Evolutionary conservation across 2,329 filamentous ascomycete genomes (phyloP), one percentile per base, ranked within the genome.

Genomic region (Paraconiothyrium brasiliense): DNA sequence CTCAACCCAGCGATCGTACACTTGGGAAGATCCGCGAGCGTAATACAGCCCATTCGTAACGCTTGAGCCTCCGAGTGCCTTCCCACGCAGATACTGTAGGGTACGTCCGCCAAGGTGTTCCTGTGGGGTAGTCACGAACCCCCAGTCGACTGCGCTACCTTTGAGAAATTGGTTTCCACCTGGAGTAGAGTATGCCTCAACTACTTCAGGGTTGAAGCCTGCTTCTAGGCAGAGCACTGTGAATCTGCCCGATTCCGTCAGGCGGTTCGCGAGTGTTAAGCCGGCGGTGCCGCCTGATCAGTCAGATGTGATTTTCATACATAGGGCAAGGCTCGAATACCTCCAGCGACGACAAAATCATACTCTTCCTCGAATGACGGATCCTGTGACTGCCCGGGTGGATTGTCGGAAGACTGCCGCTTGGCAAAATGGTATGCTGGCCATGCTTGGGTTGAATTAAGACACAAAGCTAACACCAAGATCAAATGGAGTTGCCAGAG

Each of bases 1-100:
- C n/a, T 78, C 72, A 43, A 80, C 83, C 87, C 87, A 89, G 1
- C 79, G 79, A 70, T 89, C 83, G 52, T 79, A 79, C 22, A 78
- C 72, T 4, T 59, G 69, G 7, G 68, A 60, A 30, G 69, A 71
- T 13, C 71, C 78, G 13, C 78, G 68, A 30, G 71, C 71, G 49
- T 76, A 78, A 44, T 71, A 69, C 56, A 80, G 67, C 24, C 75
- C 72, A 64, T 80, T 80, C 9, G 73, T 72, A 0, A 70, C 68
- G 32, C 68, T 72, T 24, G 73, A 73, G 1, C 78, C 78, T 39
- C 78, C 77, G 1, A 79, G 63, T 3, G 60, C 41, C 32, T 66
- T 62, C 43, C 71, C 72, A 46, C 65, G 71, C 10, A 70, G 63
- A 56, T 73, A 74, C 24, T 69, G 66, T 0, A 74, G 52, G 1